Conservation (phyloP, 2,329 filamentous ascomycete species). For the Clonostachys rosea region DNA sequence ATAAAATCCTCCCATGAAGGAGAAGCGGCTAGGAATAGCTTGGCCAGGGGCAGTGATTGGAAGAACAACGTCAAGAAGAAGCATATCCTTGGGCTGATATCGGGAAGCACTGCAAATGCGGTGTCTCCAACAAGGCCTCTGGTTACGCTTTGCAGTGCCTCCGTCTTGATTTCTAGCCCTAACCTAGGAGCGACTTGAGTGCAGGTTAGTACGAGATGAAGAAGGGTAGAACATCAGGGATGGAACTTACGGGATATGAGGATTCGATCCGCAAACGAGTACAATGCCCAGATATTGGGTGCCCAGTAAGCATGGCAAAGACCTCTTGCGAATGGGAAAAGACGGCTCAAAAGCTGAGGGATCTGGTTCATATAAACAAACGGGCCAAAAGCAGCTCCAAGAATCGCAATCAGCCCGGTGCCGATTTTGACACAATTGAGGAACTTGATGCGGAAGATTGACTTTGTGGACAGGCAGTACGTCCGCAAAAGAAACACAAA, state of each 20-base stretch:
- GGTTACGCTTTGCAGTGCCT: slow-evolving; percentile 83
- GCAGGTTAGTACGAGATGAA: not conserved
- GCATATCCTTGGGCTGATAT: slow-evolving; percentile 75
- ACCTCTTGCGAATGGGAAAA: slow-evolving; percentile 92
- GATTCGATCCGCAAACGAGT: slow-evolving; percentile 83
- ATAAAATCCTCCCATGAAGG: slow-evolving; percentile 89
- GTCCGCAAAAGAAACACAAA: slow-evolving; percentile 87
- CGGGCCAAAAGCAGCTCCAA: slow-evolving; percentile 81
- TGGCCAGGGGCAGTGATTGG: slow-evolving; percentile 74
- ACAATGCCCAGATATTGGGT: slow-evolving; percentile 94
- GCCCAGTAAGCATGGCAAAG: slow-evolving; percentile 99
- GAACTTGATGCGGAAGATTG: slow-evolving; percentile 70
- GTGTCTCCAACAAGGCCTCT: slow-evolving; percentile 91
- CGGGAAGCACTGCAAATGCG: slow-evolving; percentile 86
- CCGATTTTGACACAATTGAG: slow-evolving; percentile 82
- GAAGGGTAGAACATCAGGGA: not conserved
- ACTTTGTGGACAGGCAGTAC: slow-evolving; percentile 80
- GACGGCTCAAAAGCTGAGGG: slow-evolving; percentile 72
- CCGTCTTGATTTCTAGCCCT: slow-evolving; percentile 66
- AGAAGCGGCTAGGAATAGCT: slow-evolving; percentile 63
- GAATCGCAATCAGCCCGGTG: slow-evolving; percentile 63
- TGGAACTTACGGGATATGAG: slow-evolving; percentile 70
- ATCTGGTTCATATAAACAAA: slow-evolving; percentile 81
- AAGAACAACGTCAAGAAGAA: slow-evolving; percentile 80
- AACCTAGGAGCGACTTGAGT: slow-evolving; percentile 72